Conservation (phyloP, 441 rosid species). For the Gossypium trilobum region DNA sequence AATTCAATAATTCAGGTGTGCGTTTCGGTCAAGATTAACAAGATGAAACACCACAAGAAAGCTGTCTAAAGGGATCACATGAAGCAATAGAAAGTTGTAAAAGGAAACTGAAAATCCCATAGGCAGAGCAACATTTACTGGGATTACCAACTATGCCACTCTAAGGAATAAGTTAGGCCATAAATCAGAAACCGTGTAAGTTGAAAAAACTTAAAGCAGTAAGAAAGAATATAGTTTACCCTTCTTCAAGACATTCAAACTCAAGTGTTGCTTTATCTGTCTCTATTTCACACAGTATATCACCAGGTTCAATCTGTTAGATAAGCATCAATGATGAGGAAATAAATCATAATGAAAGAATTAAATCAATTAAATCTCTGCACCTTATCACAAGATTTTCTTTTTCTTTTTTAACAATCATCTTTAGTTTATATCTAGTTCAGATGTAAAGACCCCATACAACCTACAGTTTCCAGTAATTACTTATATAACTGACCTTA, state of each 20-base stretch:
- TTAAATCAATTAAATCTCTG: constrained; percentile 12
- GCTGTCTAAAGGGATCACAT: constrained; percentile 10
- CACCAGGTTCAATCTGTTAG: constrained; percentile 86
- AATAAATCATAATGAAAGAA: constrained; percentile 19
- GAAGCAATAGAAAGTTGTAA: constrained; percentile 1
- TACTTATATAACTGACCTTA: constrained; percentile 42
- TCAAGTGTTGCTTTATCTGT: constrained; percentile 95
- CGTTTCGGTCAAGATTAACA: constrained; percentile 5
- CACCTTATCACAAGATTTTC: constrained; percentile 8
- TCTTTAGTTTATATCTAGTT: constrained; percentile 15
- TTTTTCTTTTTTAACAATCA: constrained; percentile 8
- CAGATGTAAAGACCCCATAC: neutral
- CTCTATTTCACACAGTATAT: constrained; percentile 84
- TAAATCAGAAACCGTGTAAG: neutral
- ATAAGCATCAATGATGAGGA: constrained; percentile 20
- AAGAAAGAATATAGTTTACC: constrained; percentile 35
- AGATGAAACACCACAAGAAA: neutral
- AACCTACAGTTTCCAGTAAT: neutral
- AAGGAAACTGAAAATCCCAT: neutral
- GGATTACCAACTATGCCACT: neutral
- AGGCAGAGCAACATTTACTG: neutral
- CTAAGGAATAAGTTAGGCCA: neutral
- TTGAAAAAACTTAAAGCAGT: neutral
- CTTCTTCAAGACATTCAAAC: constrained; percentile 92
- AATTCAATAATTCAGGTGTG: neutral